Evolutionary conservation across 139 green algal genomes (phyloP).

Genomic region (Microglena sp.): DNA sequence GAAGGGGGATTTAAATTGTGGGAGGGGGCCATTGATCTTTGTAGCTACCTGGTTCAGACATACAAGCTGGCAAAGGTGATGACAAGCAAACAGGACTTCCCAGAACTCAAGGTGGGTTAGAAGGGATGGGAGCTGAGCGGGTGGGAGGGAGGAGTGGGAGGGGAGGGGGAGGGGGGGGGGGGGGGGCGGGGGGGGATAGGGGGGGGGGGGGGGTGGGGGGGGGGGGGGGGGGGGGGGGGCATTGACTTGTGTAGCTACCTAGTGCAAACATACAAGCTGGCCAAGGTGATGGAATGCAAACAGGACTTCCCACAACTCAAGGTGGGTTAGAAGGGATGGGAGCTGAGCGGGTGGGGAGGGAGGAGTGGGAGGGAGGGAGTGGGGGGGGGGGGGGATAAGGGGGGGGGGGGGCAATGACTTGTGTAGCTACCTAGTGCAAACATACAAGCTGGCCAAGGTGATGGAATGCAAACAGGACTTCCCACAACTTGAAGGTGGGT

Average conservation of each 20-base stretch:
- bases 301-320: neutral
- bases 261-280: neutral
- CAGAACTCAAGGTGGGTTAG: too few species aligned
- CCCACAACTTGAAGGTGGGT: too few species aligned
- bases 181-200: too few species aligned
- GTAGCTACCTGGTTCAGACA: conserved; percentile 37
- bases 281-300: neutral
- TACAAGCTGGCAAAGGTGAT: conserved; percentile 17
- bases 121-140: too few species aligned
- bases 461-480: neutral
- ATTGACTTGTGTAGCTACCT: too few species aligned
- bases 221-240: too few species aligned
- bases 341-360: too few species aligned
- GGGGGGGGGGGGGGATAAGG: conserved; percentile 80
- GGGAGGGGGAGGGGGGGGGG: too few species aligned
- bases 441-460: neutral
- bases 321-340: too few species aligned
- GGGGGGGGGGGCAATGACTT: conserved; percentile 84
- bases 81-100: neutral
- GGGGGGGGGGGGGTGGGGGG: neutral
- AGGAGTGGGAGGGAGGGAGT: neutral
- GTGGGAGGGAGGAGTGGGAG: too few species aligned
- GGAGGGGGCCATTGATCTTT: conserved; percentile 78
- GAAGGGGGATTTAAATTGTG: conserved; percentile 89
- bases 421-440: conserved; percentile 31